Conservation (phyloP, 2,329 filamentous ascomycete species). For the Sclerotinia borealis region DNA sequence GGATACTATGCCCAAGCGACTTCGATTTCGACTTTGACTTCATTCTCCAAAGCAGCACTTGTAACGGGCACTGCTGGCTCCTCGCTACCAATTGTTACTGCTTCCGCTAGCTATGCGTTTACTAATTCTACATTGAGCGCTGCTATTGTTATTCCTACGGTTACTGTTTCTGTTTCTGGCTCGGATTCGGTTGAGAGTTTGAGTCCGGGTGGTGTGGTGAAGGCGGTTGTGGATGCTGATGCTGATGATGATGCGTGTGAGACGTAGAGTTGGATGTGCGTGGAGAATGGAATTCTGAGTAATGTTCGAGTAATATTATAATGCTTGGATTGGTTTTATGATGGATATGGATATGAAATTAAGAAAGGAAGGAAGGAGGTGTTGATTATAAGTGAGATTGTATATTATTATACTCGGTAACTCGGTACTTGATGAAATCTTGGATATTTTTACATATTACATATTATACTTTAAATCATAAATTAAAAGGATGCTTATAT, state of each 20-base stretch:
- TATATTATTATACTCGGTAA: not conserved
- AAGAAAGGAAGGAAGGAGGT: too few relatives aligned
- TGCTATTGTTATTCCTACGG: not conserved
- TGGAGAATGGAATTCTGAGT: too few relatives aligned
- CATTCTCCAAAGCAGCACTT: not conserved
- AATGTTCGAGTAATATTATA: not conserved
- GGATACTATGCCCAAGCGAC: not conserved
- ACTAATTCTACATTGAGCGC: not conserved
- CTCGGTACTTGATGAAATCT: too few relatives aligned
- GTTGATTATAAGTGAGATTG: not conserved
- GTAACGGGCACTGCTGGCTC: not conserved
- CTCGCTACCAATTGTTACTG: not conserved
- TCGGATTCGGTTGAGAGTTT: not conserved
- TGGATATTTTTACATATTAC: too few relatives aligned
- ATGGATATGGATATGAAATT: not conserved
- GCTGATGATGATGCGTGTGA: not conserved
- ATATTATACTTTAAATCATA: too few relatives aligned
- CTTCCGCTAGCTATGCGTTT: not conserved
- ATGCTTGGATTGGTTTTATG: not conserved
- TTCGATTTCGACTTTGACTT: too few relatives aligned
- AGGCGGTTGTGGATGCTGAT: not conserved
- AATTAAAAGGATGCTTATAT: too few relatives aligned
- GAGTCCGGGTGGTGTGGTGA: not conserved
- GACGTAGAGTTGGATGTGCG: not conserved
- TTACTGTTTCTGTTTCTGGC: not conserved